These are phyloP conservation scores for Termitomyces sp. DNA, from an alignment of 768 basidiomycete species.

Conservation along the genomic window DNA sequence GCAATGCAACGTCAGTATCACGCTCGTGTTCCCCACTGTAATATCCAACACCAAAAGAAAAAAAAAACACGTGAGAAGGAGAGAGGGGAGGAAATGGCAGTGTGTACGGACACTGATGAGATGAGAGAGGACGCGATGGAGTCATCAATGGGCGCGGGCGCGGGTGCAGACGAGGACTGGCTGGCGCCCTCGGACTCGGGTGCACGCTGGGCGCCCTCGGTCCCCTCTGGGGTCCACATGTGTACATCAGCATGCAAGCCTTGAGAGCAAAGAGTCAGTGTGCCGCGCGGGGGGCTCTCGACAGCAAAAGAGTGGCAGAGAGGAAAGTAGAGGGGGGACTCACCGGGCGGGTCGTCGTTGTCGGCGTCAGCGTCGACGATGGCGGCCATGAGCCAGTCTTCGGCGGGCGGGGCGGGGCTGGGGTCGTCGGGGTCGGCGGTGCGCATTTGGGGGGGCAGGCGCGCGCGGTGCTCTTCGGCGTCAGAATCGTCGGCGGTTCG, in stretches of 20 bases:
- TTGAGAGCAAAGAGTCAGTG: conserved; percentile 51
- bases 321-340: conserved; percentile 33
- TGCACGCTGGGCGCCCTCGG: neutral
- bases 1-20: conserved; percentile 28
- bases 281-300: conserved; percentile 47
- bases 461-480: conserved; percentile 64
- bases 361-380: conserved; percentile 51
- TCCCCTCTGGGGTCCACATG: neutral
- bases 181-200: conserved; percentile 1
- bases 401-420: conserved; percentile 39
- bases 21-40: conserved; percentile 34
- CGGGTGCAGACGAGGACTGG: conserved; percentile 7
- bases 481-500: conserved; percentile 49
- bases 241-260: conserved; percentile 29
- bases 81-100: conserved; percentile 30
- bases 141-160: neutral
- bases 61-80: conserved; percentile 32
- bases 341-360: conserved; percentile 36
- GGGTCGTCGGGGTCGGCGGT: conserved; percentile 48
- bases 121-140: conserved; percentile 24
- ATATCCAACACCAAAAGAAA: conserved; percentile 22
- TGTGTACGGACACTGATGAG: conserved; percentile 48
- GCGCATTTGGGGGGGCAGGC: conserved; percentile 56
- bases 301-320: conserved; percentile 35
- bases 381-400: conserved; percentile 90